Base-by-base conservation (phyloP, 192 early-diverging fungal species). In the Podila clonocystis region DNA sequence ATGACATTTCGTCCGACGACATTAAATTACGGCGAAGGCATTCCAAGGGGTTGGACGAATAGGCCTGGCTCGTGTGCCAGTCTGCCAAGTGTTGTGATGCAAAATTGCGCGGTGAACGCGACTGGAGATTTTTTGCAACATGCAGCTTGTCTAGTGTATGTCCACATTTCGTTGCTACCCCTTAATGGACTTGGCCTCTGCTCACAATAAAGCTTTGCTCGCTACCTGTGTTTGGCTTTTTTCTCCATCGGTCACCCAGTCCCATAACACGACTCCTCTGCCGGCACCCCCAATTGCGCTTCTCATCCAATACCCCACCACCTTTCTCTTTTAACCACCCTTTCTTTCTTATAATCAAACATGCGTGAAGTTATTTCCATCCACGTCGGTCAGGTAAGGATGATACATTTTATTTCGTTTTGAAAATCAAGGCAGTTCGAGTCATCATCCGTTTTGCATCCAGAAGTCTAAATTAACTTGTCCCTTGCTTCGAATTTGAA, bases 301-400 rank as follows among this genome's bases (percentile, higher is more conserved):
- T 55, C 41, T 55, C 52, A 55, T 22, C 52, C 41, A 45, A 45
- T 55, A 55, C 52, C 52, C 20, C 52, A 55, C 9, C 8, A n/a
- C 52, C 52, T 24, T 26, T 55, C 52, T 55, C 52, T 22, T 22
- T 26, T 24, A n/a, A 55, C 5, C 52, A 55, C 52, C 22, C 52
- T 55, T 52, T n/a, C 50, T 52, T 52, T 26, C 24, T 55, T 55
- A 55, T 55, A 55, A 55, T 55, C 24, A n/a, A 55, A 55, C 52
- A 55, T 55, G 52, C 52, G 52, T 55, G 52, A 55, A 55, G 52
- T 55, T 55, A 55, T 55, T 55, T 55, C 59, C 36, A 72, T 80
- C 62, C 77, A 80, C 62, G 77, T 80, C 67, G 77, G 77, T 73
- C 77, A 80, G 75, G 75, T 78, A 68, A 67, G 75, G 70, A 7